phyloP scores from a whole-genome alignment of 169 alveolate genomes.

The Eimeria tenella region DNA sequence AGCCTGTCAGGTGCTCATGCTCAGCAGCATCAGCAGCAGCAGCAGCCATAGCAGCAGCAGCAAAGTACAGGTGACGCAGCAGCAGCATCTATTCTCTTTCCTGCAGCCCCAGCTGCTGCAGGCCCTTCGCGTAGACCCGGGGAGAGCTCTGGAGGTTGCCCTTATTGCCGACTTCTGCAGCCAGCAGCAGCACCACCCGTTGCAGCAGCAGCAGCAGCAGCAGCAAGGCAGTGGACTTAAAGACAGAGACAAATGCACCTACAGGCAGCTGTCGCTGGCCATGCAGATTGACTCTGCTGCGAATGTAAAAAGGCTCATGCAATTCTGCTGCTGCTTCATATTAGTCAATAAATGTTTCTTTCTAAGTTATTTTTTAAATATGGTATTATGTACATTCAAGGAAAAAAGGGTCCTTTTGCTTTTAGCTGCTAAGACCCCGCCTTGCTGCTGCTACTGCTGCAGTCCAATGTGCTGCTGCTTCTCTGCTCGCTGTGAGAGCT shows the following conservation, averaged over 20 bases:
- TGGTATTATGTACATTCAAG: too few species aligned
- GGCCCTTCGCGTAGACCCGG: constrained; percentile 30
- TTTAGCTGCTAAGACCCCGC: too few species aligned
- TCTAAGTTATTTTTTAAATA: too few species aligned
- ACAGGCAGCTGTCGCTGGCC: constrained; percentile 35
- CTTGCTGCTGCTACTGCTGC: neutral
- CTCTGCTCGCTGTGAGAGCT: neutral
- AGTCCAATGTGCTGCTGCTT: neutral
- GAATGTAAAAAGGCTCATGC: neutral
- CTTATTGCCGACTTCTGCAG: constrained; percentile 19
- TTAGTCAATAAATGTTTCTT: too few species aligned
- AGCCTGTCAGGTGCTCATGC: constrained; percentile 49
- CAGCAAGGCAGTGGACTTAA: neutral
- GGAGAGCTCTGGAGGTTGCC: constrained; percentile 30
- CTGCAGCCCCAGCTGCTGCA: constrained; percentile 60
- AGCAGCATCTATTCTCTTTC: constrained; percentile 42
- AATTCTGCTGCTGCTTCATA: too few species aligned
- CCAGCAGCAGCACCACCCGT: constrained; percentile 55
- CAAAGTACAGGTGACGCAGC: constrained; percentile 24
- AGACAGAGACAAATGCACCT: neutral
- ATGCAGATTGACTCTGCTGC: constrained; percentile 57
- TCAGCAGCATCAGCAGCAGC: constrained; percentile 50
- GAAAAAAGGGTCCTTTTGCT: too few species aligned
- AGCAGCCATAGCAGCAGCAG: constrained; percentile 18
- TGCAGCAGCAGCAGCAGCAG: neutral